A percentile compares a stretch with the other conserved stretches of the same genome.
phyloP scores from a whole-genome alignment of 805 yeast species.

The Nakazawaea holstii region DNA sequence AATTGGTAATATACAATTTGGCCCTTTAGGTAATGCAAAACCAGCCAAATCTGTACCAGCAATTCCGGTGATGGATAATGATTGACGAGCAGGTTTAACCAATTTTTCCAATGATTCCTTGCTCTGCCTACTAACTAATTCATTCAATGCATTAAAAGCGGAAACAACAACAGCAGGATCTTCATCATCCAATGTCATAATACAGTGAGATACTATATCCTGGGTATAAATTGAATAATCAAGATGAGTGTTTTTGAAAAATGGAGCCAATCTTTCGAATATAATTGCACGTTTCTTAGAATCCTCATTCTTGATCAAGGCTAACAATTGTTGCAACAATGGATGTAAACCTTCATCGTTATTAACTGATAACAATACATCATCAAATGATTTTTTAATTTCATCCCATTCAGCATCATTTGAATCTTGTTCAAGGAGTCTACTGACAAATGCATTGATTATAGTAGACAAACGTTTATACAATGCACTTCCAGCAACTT shows the following conservation, averaged over 20 bases:
- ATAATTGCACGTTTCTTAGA: slow-evolving; percentile 55
- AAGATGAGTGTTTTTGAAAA: slow-evolving; percentile 59
- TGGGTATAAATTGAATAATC: slow-evolving; percentile 70
- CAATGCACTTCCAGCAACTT: slow-evolving; percentile 83
- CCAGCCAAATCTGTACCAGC: slow-evolving; percentile 67
- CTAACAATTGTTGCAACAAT: slow-evolving; percentile 71
- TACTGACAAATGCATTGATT: slow-evolving; percentile 66
- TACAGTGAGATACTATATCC: slow-evolving; percentile 69
- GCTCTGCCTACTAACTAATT: slow-evolving; percentile 63
- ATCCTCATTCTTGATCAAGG: slow-evolving; percentile 75
- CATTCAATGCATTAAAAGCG: slow-evolving; percentile 59
- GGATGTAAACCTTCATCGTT: slow-evolving; percentile 81
- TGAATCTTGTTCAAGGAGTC: slow-evolving; percentile 35
- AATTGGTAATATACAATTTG: slow-evolving; percentile 82
- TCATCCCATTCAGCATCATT: slow-evolving; percentile 33
- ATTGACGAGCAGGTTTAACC: slow-evolving; percentile 74
- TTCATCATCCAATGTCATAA: slow-evolving; percentile 67
- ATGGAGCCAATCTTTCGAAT: slow-evolving; percentile 61
- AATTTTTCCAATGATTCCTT: slow-evolving; percentile 75
- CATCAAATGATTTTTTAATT: slow-evolving; percentile 53
- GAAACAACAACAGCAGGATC: slow-evolving; percentile 57
- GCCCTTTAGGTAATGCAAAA: slow-evolving; percentile 74
- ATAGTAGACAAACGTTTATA: slow-evolving; percentile 69
- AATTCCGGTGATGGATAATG: slow-evolving; percentile 60
- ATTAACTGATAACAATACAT: slow-evolving; percentile 66